These are phyloP conservation scores for Rosa persica DNA, from an alignment of 306 rosid genomes.

Conservation along the genomic window DNA sequence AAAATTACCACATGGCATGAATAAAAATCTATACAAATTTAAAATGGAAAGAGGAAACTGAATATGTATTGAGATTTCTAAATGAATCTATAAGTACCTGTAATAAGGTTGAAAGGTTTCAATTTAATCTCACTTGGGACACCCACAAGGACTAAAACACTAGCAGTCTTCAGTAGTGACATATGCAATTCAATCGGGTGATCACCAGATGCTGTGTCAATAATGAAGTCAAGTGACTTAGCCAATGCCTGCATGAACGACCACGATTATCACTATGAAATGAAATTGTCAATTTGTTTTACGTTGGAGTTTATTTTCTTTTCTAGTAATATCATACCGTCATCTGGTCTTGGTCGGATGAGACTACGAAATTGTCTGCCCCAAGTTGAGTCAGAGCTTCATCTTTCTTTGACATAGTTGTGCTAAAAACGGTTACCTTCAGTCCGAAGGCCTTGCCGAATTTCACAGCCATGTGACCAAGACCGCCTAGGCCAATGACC, in stretches of 20 bases:
- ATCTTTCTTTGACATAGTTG: slow-evolving; percentile 70
- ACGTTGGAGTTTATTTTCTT: not conserved
- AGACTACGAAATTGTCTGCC: slow-evolving; percentile 62
- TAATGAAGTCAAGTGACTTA: slow-evolving; percentile 63
- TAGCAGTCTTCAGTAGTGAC: slow-evolving; percentile 62
- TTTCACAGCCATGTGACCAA: slow-evolving; percentile 78
- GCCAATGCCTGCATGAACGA: slow-evolving; percentile 43
- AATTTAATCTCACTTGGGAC: slow-evolving; percentile 72
- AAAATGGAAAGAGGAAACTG: too few species aligned
- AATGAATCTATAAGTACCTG: slow-evolving; percentile 36
- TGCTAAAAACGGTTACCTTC: slow-evolving; percentile 68
- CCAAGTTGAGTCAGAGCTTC: slow-evolving; percentile 60
- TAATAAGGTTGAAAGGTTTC: slow-evolving; percentile 46
- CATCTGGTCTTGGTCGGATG: slow-evolving; percentile 61
- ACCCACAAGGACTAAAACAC: slow-evolving; percentile 69
- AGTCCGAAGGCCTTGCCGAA: slow-evolving; percentile 75
- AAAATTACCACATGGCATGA: not conserved
- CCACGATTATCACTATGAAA: not conserved
- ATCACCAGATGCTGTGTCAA: slow-evolving; percentile 84
- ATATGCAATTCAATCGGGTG: slow-evolving; percentile 75
- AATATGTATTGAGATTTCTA: too few species aligned
- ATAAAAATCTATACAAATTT: too few species aligned
- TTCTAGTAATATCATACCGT: slow-evolving; percentile 23
- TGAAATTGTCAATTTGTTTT: not conserved
- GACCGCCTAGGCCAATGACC: slow-evolving; percentile 80